A percentile compares a stretch with the other conserved stretches of the same genome.
Conservation (phyloP, 139 green algal genomes). For the Tetraselmis chui region DNA sequence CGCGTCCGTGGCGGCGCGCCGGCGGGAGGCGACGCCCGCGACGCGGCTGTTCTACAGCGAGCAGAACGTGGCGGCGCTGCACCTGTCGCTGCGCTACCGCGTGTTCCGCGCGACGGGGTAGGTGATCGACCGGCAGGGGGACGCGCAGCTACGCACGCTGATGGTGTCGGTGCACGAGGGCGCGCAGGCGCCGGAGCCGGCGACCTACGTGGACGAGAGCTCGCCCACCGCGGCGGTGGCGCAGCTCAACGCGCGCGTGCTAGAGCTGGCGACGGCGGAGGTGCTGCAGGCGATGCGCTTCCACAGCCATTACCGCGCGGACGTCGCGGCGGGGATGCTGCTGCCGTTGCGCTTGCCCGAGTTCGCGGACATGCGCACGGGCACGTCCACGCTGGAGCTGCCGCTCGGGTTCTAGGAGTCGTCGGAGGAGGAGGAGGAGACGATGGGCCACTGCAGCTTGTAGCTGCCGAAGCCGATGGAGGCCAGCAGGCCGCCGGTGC, state of each 20-base stretch:
- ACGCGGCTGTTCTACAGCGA: neutral
- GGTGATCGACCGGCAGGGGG: neutral
- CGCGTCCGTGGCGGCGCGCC: neutral
- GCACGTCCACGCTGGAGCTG: neutral
- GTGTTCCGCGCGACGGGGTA: neutral
- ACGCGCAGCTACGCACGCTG: neutral
- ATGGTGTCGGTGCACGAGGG: neutral
- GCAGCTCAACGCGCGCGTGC: neutral
- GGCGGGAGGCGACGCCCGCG: neutral
- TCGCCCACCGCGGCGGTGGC: neutral
- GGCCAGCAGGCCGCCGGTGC: neutral
- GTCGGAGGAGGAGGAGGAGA: no score
- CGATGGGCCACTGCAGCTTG: neutral
- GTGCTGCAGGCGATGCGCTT: neutral
- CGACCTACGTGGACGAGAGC: neutral
- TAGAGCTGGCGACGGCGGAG: neutral
- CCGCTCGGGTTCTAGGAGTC: neutral
- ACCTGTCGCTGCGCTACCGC: neutral
- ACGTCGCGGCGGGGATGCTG: neutral
- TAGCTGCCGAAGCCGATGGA: neutral
- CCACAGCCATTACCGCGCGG: neutral
- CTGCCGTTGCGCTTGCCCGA: neutral
- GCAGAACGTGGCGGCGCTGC: neutral
- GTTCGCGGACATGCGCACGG: neutral
- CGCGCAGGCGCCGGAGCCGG: neutral